Evolutionary conservation across 495 filamentous ascomycete species (phyloP), one percentile per base, ranked within the genome.

Genomic region (Penicilliopsis zonata): DNA sequence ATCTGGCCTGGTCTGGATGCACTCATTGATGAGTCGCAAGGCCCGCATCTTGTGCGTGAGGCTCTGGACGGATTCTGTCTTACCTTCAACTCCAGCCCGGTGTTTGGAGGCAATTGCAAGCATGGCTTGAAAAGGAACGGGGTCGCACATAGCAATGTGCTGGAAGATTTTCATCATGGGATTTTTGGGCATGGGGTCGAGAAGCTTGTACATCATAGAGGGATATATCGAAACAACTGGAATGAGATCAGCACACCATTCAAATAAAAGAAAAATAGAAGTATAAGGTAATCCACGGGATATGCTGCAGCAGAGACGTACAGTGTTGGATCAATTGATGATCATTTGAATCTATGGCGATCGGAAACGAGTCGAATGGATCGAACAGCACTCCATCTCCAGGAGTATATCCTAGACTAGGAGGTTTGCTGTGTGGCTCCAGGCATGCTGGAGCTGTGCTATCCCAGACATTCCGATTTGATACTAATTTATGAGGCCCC

Each of bases 201-300:
- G 37, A 24, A 52, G 46, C 24, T 52, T 52, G 33, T 52, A 52
- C 48, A 52, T 52, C 48, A 52, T 52, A 9, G 48, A 45, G 12
- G 48, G 48, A 28, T 52, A 52, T 3, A 42, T 48, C 16, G 42
- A 37, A 13, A 52, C 45, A 38, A 48, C 48, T 52, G 37, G 13
- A 3, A 16, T 21, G 19, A 13, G 23, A 32, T 46, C 27, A 44
- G 43, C 30, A 18, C 18, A 5, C n/a, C 27, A 23, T 24, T 34
- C 23, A 25, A 17, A 16, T 10, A 12, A 31, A 12, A 12, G n/a
- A 15, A 18, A 16, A n/a, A 1, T 6, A 18, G 2, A 31, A 1
- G 16, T 10, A 31, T 15, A 18, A 31, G 10, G 21, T 23, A 10
- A n/a, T n/a, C n/a, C 17, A 15, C 26, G 2, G 15, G 28, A 26